Evolutionary conservation across 108 stramenopile species (phyloP).

Genomic region (Fragilaria crotonensis): DNA sequence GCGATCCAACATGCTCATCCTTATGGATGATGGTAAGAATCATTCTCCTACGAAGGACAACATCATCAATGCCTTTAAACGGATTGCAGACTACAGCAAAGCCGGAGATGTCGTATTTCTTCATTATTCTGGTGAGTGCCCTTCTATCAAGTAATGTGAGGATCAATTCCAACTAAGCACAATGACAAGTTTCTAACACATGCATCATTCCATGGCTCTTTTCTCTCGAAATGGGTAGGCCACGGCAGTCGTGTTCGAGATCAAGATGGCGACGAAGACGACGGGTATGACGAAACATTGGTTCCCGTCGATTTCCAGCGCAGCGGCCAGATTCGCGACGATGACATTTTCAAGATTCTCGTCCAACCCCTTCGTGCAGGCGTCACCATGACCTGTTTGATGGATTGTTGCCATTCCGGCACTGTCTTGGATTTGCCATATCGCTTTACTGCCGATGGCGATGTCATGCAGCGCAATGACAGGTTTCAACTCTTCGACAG

Average conservation of each 20-base stretch:
- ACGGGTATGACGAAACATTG: conserved; percentile 80
- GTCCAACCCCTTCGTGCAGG: conserved; percentile 67
- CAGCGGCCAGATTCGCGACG: conserved; percentile 84
- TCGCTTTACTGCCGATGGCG: conserved; percentile 62
- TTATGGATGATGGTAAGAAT: conserved; percentile 86
- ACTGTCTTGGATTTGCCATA: conserved; percentile 79
- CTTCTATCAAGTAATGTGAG: not conserved
- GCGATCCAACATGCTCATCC: conserved; percentile 68
- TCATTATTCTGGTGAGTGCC: conserved; percentile 55
- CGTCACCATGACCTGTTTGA: conserved; percentile 66
- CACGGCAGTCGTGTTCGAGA: conserved; percentile 66
- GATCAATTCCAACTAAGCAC: not conserved
- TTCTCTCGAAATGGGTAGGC: conserved; percentile 10
- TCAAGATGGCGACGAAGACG: conserved; percentile 45
- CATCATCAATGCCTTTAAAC: conserved; percentile 71
- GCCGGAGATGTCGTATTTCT: conserved; percentile 72
- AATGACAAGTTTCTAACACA: not conserved
- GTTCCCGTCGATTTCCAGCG: conserved; percentile 85
- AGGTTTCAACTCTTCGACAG: not conserved
- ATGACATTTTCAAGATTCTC: conserved; percentile 68
- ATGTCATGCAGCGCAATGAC: conserved; percentile 2
- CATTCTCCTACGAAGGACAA: conserved; percentile 59
- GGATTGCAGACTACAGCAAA: conserved; percentile 58
- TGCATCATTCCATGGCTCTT: not conserved
- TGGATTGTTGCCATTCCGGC: conserved; percentile 71